Evolutionary conservation across 2,329 filamentous ascomycete genomes (phyloP).

Genomic region (Xylariales sp.): DNA sequence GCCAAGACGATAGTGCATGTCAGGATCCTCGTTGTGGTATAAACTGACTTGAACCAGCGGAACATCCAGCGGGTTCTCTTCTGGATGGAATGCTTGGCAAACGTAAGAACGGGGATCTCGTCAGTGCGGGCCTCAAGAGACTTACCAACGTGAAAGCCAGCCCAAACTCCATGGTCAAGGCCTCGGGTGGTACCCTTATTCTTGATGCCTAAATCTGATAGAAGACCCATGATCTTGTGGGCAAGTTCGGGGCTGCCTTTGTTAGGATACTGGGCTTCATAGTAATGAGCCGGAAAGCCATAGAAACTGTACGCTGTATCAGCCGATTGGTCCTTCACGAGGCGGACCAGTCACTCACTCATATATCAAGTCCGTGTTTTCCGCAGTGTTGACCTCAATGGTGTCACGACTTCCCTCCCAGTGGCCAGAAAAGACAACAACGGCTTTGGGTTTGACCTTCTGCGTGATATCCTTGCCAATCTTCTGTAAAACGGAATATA

Average conservation of each 20-base stretch:
- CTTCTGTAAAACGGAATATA: constrained; percentile 56
- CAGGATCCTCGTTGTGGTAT: constrained; percentile 59
- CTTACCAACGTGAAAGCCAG: constrained; percentile 11
- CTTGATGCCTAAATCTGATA: constrained; percentile 8
- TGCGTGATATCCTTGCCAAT: constrained; percentile 65
- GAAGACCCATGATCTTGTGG: constrained; percentile 37
- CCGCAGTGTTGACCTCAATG: constrained; percentile 62
- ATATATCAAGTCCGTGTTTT: constrained; percentile 63
- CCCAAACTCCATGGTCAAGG: constrained; percentile 13
- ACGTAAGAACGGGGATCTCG: neutral
- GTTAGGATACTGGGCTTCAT: constrained; percentile 62
- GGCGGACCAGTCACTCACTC: constrained; percentile 41
- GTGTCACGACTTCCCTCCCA: constrained; percentile 58
- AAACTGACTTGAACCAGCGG: constrained; percentile 71
- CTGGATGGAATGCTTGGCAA: constrained; percentile 51
- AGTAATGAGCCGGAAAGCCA: constrained; percentile 66
- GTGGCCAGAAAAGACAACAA: constrained; percentile 74
- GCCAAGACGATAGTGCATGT: constrained; percentile 63
- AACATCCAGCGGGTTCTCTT: constrained; percentile 56
- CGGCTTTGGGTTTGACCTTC: constrained; percentile 64
- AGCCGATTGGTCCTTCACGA: no score
- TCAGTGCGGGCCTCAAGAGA: no score
- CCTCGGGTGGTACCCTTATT: constrained; percentile 9
- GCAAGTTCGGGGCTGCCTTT: constrained; percentile 57
- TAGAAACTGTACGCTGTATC: constrained; percentile 49